Base-by-base conservation (phyloP, 164 flowering plant genomes). In the Berberis vulgaris region DNA sequence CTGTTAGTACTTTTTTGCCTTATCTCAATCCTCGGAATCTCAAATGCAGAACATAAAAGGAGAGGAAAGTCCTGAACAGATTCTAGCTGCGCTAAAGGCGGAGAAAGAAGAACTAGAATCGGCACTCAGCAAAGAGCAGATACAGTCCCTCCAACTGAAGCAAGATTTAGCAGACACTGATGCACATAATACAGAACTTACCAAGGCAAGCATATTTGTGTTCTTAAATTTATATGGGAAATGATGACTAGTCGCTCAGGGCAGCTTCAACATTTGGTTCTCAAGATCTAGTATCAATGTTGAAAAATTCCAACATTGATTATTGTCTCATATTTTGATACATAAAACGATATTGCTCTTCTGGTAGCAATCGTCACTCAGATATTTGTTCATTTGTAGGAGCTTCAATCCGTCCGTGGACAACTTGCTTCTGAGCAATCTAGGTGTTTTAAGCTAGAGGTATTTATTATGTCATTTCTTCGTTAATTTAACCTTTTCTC, bases 381-480 rank as follows among this genome's bases (percentile, higher is more conserved):
- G 49, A 5, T 5, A 5, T 5, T 46, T 5, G 6, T 5, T 46
- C 8, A 46, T 55, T 62, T 73, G 66, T 72, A 95, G 99, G 99
- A 95, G 77, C 99, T 95, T 60, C 98, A 95, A 73, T 88, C 99
- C 62, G 88, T 95, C 8, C 92, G 98, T 60, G 81, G 91, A 61
- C 98, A 85, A 69, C 99, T 95, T 75, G 94, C 89, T 64, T 76
- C 91, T 61, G 99, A 95, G 81, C 99, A 95, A 73, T 95, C 99
- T 1, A 84, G 99, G 75, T 87, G 99, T 76, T 95, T 95, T 76
- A 95, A 95, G 77, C 89, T 91, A 58, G 99, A 91, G 99, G 99
- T 90, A 68, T 54, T 8, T 39, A 3, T 42, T 49, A 44, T 26
- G 40, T 54, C 8, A 26, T 26, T 26, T 26, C 26, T 26, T 26